These are phyloP conservation scores for Populus nigra DNA, from an alignment of 345 rosid species.

Conservation along the genomic window DNA sequence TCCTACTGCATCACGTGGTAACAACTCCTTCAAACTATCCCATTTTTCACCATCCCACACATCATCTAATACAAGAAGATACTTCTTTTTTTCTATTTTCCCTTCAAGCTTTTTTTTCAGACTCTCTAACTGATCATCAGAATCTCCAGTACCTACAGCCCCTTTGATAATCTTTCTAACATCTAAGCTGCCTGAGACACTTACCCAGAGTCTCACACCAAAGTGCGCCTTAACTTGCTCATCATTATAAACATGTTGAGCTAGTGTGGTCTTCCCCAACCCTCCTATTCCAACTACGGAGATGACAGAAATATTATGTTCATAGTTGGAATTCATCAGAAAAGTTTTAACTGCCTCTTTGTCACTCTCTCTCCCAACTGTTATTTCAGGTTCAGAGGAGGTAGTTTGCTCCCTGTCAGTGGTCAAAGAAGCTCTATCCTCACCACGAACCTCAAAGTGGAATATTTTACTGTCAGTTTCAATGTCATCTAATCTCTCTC, in stretches of 20 bases:
- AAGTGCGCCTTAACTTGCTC: slow-evolving; percentile 8
- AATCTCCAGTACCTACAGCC: not conserved
- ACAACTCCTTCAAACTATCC: not conserved
- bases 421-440: not conserved
- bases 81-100: not conserved
- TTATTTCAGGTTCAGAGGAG: not conserved
- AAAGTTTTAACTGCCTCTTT: slow-evolving; percentile 4
- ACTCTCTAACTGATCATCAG: not conserved
- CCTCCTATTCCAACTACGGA: slow-evolving; percentile 28
- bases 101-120: not conserved
- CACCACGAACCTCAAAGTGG: not conserved
- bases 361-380: slow-evolving; percentile 23
- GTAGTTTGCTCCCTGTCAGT: not conserved
- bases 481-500: slow-evolving; percentile 19
- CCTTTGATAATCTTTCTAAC: not conserved
- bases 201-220: slow-evolving; percentile 22
- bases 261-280: slow-evolving; percentile 28
- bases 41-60: slow-evolving; percentile 18
- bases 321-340: slow-evolving; percentile 1
- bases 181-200: slow-evolving; percentile 19
- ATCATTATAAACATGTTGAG: slow-evolving; percentile 23
- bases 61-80: slow-evolving; percentile 26
- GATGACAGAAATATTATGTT: slow-evolving; percentile 14
- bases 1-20: slow-evolving; percentile 5
- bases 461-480: not conserved